Conservation (phyloP, 2,329 filamentous ascomycete species). For the Penicillium sp. region DNA sequence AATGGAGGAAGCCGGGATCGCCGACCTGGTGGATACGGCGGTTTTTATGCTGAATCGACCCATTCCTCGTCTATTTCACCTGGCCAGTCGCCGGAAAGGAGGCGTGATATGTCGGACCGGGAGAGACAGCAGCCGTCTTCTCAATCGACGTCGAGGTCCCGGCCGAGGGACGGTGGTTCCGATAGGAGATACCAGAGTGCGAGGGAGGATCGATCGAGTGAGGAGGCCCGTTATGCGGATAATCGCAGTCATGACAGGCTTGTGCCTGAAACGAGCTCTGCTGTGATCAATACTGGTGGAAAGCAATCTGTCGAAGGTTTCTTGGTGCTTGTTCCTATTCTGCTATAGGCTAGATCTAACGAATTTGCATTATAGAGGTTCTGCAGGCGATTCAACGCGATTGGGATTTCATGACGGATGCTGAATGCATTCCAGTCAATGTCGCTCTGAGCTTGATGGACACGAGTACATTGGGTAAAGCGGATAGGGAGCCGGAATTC, state of each 20-base stretch:
- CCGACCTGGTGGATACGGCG: slow-evolving; percentile 46
- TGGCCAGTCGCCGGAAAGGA: slow-evolving; percentile 32
- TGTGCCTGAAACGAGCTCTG: slow-evolving; percentile 14
- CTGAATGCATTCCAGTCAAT: slow-evolving; percentile 88
- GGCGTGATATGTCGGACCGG: slow-evolving; percentile 32
- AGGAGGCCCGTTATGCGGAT: slow-evolving; percentile 21
- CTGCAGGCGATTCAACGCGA: slow-evolving; percentile 81
- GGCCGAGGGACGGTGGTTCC: slow-evolving; percentile 32
- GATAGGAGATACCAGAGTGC: slow-evolving; percentile 27
- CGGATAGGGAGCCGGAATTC: slow-evolving; percentile 84
- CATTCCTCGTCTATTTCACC: slow-evolving; percentile 29
- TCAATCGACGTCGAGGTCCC: slow-evolving; percentile 34
- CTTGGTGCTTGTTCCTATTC: slow-evolving; percentile 1
- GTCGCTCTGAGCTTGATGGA: slow-evolving; percentile 94
- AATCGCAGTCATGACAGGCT: slow-evolving; percentile 23
- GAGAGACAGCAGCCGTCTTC: slow-evolving; percentile 27
- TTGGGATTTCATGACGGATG: slow-evolving; percentile 88
- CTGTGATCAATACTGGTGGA: slow-evolving; percentile 20
- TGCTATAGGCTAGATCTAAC: neutral
- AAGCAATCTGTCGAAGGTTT: slow-evolving; percentile 40
- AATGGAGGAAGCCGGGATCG: slow-evolving; percentile 31
- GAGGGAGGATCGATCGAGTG: slow-evolving; percentile 30
- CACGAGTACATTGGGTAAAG: slow-evolving; percentile 85
- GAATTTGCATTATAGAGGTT: slow-evolving; percentile 51
- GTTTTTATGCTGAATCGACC: slow-evolving; percentile 38